Conservation (phyloP, 768 basidiomycete genomes). For the Kwoniella dendrophila region DNA sequence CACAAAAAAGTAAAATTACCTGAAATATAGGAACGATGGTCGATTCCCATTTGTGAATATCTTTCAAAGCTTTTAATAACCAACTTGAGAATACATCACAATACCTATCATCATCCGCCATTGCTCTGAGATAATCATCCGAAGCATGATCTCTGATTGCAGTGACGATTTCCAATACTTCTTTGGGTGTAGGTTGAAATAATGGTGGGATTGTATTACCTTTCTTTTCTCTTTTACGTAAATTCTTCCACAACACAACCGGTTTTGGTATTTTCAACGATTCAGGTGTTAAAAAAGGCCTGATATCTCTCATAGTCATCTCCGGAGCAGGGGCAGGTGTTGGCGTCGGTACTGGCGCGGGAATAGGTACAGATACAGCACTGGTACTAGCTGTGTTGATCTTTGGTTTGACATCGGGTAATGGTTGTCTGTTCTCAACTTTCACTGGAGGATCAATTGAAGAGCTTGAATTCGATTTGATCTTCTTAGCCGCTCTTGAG, state of each 20-base stretch:
- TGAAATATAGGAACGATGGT: slow-evolving; percentile 35
- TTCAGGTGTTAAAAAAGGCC: slow-evolving; percentile 19
- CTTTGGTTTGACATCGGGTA: neutral
- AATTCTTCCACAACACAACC: slow-evolving; percentile 31
- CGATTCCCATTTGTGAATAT: slow-evolving; percentile 36
- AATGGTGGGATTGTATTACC: slow-evolving; percentile 18
- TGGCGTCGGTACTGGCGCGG: neutral
- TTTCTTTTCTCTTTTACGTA: slow-evolving; percentile 18
- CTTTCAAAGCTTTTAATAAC: slow-evolving; percentile 25
- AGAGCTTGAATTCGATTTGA: slow-evolving; percentile 19
- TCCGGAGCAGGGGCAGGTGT: neutral
- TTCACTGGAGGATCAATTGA: slow-evolving; percentile 19
- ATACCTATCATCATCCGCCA: slow-evolving; percentile 41
- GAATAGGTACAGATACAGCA: neutral
- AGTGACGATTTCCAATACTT: slow-evolving; percentile 36
- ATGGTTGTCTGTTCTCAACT: neutral
- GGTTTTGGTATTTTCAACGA: slow-evolving; percentile 28
- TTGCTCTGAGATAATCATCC: slow-evolving; percentile 24
- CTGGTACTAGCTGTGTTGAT: neutral
- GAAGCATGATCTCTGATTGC: slow-evolving; percentile 28
- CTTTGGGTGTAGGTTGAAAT: slow-evolving; percentile 31
- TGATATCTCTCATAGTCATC: slow-evolving; percentile 25
- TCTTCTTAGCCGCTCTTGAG: neutral
- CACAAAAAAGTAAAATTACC: slow-evolving; percentile 20
- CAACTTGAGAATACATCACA: slow-evolving; percentile 25